Evolutionary conservation across 345 rosid genomes (phyloP).

Genomic region (Hirschfeldia incana): DNA sequence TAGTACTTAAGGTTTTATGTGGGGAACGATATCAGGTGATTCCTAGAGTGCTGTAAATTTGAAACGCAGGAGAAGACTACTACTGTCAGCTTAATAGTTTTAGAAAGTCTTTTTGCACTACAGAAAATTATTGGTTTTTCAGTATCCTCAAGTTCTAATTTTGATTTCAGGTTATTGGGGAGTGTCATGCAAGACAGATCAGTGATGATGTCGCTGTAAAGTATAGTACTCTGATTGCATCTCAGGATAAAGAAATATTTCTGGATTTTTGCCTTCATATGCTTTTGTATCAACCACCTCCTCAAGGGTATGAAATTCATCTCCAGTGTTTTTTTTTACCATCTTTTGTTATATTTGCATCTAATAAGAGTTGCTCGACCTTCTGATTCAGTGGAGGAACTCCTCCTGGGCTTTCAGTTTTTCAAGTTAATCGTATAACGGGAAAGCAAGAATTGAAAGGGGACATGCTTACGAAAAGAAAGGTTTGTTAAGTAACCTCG

Average conservation of each 20-base stretch:
- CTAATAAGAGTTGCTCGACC: slow-evolving; percentile 34
- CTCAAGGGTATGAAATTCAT: slow-evolving; percentile 65
- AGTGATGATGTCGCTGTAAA: slow-evolving; percentile 66
- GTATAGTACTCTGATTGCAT: slow-evolving; percentile 53
- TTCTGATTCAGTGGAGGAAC: slow-evolving; percentile 68
- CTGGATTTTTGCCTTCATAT: slow-evolving; percentile 81
- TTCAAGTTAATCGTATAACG: slow-evolving; percentile 66
- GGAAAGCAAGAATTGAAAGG: slow-evolving; percentile 74
- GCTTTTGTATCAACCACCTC: slow-evolving; percentile 65
- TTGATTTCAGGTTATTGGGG: slow-evolving; percentile 78
- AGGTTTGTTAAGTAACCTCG: slow-evolving; percentile 49
- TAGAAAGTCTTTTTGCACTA: background rate
- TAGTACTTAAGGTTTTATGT: slow-evolving; percentile 1
- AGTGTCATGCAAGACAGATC: slow-evolving; percentile 70
- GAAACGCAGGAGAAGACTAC: background rate
- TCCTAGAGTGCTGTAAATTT: background rate
- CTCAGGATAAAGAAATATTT: slow-evolving; percentile 65
- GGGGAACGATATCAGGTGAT: slow-evolving; percentile 12
- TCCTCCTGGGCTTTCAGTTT: slow-evolving; percentile 83
- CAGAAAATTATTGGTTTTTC: background rate
- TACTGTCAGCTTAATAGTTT: background rate
- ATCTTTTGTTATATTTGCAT: slow-evolving; percentile 8
- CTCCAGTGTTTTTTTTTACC: slow-evolving; percentile 11
- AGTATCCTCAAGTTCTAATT: background rate
- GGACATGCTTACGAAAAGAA: slow-evolving; percentile 69